Evolutionary conservation across 2,329 filamentous ascomycete species (phyloP).

Genomic region (Tolypocladium tropicale): DNA sequence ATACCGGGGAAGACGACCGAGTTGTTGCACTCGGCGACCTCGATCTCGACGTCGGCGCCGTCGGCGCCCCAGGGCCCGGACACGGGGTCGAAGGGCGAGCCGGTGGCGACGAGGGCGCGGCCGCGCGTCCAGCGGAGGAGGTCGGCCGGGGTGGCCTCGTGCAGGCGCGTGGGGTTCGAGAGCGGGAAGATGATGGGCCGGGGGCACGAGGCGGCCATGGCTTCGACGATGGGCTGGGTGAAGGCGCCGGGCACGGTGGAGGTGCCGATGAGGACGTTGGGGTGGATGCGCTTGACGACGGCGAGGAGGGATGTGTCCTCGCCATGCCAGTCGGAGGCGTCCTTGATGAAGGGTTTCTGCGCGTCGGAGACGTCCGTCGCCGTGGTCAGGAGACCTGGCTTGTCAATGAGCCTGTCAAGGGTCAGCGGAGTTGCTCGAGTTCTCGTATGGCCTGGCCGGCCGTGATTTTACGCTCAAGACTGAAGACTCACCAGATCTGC

Average conservation of each 20-base stretch:
- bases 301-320: constrained; percentile 50
- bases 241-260: constrained; percentile 71
- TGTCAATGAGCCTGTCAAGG: constrained; percentile 65
- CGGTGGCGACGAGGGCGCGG: constrained; percentile 69
- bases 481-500: constrained; percentile 58
- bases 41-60: constrained; percentile 32
- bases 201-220: constrained; percentile 64
- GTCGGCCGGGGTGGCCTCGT: constrained; percentile 72
- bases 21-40: constrained; percentile 78
- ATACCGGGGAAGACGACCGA: constrained; percentile 79
- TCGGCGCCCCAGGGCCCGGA: constrained; percentile 43
- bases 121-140: constrained; percentile 71
- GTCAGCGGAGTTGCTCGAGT: not conserved
- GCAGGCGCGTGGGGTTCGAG: constrained; percentile 74
- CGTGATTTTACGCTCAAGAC: not conserved
- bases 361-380: constrained; percentile 53
- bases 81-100: constrained; percentile 71
- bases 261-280: constrained; percentile 75
- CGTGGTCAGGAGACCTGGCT: constrained; percentile 62
- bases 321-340: constrained; percentile 51
- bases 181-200: constrained; percentile 73
- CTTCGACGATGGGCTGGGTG: constrained; percentile 60
- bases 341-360: constrained; percentile 57
- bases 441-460: not conserved
- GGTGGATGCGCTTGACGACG: constrained; percentile 60